Base-by-base conservation (phyloP, 345 rosid species). In the Brassica nigra region DNA sequence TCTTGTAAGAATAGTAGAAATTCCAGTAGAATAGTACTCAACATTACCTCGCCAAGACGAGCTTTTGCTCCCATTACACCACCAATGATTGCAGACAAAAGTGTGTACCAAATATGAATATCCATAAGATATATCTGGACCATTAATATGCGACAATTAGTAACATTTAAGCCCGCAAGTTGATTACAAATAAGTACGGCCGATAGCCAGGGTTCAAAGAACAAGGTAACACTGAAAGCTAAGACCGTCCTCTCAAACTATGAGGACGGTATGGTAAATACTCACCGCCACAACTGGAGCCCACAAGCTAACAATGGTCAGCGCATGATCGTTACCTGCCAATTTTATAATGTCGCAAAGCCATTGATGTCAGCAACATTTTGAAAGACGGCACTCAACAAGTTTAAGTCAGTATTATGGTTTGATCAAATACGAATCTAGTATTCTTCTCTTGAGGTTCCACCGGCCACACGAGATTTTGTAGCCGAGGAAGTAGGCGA, bases 1-100 rank as follows among this genome's bases (percentile, higher is more conserved):
- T 42, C 16, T 6, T 44, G 12, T 14, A 31, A 52, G 8, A 78
- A 69, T 23, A 65, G 74, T 67, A 54, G 52, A 66, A 11, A 75
- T 64, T 55, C 62, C 55, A 52, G 57, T n/a, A 52, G 57, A n/a
- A 6, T 57, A 65, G 69, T 42, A n/a, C 34, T 76, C 61, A 63
- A 29, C 66, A 54, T 55, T 87, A 95, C 99, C 96, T 95, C 99
- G 82, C 99, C 99, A 78, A 95, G 83, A 73, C 99, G 97, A 84
- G 86, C 96, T 76, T 94, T 85, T 71, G 99, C 99, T 73, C 99
- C 99, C 97, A 95, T 95, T 61, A 95, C 93, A 69, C 99, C 99
- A 79, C 98, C 99, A 77, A 95, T 80, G 80, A 95, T 83, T 78
- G 99, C 98, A 11, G 99, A 95, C 75, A 95, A 82, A 68, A 95